Percentiles rank a stretch among this genome's conserved stretches.
These are phyloP conservation scores for Fusarium fracticaudum DNA, from an alignment of 2,329 filamentous ascomycete species.

Conservation along the genomic window DNA sequence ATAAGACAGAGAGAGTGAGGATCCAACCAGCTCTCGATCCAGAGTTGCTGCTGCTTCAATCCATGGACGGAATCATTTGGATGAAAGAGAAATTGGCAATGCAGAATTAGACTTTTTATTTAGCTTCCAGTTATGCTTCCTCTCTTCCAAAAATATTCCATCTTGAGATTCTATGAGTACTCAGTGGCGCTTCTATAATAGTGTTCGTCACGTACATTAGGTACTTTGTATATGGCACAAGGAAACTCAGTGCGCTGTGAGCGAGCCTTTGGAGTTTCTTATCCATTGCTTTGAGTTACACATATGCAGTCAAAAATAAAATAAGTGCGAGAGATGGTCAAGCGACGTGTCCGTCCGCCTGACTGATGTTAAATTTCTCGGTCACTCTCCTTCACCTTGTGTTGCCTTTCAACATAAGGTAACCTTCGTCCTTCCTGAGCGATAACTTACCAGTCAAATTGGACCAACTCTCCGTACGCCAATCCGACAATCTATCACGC, in stretches of 20 bases:
- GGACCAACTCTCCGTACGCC: conserved; percentile 2
- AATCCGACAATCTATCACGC: conserved; percentile 19
- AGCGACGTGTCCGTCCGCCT: conserved; percentile 15
- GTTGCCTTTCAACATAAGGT: neutral
- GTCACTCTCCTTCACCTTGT: neutral
- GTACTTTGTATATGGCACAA: neutral
- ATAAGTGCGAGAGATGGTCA: neutral
- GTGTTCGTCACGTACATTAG: neutral
- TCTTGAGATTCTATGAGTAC: neutral
- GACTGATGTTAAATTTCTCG: neutral
- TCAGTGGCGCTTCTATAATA: neutral
- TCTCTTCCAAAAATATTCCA: too few species aligned
- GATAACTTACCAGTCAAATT: neutral
- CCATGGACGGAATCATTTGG: neutral
- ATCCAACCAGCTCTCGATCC: neutral
- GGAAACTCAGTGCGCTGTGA: neutral
- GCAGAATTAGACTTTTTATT: neutral
- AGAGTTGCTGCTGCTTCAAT: neutral
- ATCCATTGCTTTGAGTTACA: conserved; percentile 9
- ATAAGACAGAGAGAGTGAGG: too few species aligned
- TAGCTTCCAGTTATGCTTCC: neutral
- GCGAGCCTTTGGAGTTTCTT: neutral
- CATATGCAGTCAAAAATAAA: neutral
- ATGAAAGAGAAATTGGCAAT: neutral
- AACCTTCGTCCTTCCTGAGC: conserved; percentile 9